These are phyloP conservation scores for Diaporthe aspalathi DNA, from an alignment of 2,329 filamentous ascomycete genomes.

Conservation along the genomic window DNA sequence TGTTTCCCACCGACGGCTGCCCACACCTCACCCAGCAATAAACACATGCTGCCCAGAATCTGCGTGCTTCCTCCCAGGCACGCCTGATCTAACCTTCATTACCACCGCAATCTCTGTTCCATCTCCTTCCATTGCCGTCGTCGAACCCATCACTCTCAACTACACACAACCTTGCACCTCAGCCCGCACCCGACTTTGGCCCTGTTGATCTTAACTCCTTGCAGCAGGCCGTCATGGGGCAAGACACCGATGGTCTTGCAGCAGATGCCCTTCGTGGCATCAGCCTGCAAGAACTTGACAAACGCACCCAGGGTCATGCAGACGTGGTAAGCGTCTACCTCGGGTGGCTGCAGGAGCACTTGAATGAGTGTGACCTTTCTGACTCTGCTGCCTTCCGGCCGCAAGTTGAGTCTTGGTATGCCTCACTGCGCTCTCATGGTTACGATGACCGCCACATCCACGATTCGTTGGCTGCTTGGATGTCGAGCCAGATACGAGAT, in stretches of 20 bases:
- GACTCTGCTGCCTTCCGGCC: slow-evolving; percentile 4
- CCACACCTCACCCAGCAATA: background rate
- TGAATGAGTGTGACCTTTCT: slow-evolving; percentile 8
- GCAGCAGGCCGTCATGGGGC: background rate
- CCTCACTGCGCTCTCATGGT: slow-evolving; percentile 20
- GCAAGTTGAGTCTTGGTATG: slow-evolving; percentile 31
- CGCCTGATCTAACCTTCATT: background rate
- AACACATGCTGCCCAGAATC: background rate
- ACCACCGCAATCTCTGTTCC: background rate
- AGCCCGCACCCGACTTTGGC: background rate
- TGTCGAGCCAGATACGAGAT: background rate
- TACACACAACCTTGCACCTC: background rate
- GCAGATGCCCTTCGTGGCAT: background rate
- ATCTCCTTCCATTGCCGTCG: background rate
- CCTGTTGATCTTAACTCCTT: background rate
- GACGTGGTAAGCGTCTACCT: slow-evolving; percentile 16
- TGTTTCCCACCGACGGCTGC: background rate
- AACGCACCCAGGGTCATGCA: background rate
- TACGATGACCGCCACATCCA: background rate
- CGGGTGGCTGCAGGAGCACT: slow-evolving; percentile 30
- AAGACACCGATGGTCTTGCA: background rate
- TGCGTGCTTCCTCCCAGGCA: background rate
- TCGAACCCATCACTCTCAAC: background rate
- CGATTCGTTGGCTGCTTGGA: slow-evolving; percentile 36
- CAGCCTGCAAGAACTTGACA: slow-evolving; percentile 28